Evolutionary conservation across 176 grass and related monocot species (phyloP).

Genomic region (Musa schizocarpa): DNA sequence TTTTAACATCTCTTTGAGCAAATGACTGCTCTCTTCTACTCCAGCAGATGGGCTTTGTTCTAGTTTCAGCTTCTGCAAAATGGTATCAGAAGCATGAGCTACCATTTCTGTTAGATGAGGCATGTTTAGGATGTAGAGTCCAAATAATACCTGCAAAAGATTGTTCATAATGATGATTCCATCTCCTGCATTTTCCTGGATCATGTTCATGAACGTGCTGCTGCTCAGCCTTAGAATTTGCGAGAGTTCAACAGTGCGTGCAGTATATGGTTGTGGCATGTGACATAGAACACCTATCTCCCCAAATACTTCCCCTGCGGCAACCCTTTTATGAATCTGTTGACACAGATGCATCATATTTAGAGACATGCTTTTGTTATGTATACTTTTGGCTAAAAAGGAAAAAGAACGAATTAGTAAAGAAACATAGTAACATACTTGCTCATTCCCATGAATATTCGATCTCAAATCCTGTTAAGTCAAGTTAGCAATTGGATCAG

Average conservation of each 20-base stretch:
- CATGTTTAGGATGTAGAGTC: background rate
- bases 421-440: constrained; percentile 18
- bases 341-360: background rate
- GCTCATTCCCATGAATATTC: constrained; percentile 27
- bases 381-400: background rate
- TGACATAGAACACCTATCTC: constrained; percentile 50
- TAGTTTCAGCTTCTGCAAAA: constrained; percentile 36
- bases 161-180: constrained; percentile 51
- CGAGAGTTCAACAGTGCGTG: constrained; percentile 53
- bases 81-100: constrained; percentile 8
- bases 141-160: constrained; percentile 41
- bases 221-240: constrained; percentile 57
- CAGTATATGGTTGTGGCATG: constrained; percentile 47
- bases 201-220: constrained; percentile 37
- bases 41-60: constrained; percentile 17
- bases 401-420: background rate
- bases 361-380: background rate
- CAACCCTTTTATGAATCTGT: constrained; percentile 39
- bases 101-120: constrained; percentile 11
- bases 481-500: background rate
- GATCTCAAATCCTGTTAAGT: constrained; percentile 40
- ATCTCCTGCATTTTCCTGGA: constrained; percentile 49
- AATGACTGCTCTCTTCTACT: background rate
- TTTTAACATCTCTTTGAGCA: background rate
- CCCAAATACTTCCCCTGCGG: constrained; percentile 55